phyloP scores from a whole-genome alignment of 176 grass and related monocot genomes.

The Oryza meyeriana region DNA sequence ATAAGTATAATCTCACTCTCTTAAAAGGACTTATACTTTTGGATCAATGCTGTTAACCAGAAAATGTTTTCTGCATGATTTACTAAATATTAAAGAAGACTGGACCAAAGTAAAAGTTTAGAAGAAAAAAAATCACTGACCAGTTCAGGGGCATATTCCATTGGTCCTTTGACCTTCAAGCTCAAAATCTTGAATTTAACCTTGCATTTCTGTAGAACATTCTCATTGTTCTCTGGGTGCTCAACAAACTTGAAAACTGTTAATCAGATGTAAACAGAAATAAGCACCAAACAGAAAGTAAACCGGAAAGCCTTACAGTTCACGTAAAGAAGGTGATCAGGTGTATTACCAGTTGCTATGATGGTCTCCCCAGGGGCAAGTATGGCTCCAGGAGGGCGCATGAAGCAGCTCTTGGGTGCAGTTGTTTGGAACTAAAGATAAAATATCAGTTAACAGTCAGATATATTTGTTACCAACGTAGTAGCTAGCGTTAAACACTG shows the following conservation, averaged over 20 bases:
- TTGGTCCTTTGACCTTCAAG: conserved; percentile 94
- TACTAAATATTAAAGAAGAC: conserved; percentile 19
- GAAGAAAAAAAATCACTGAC: conserved; percentile 35
- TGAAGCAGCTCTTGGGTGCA: conserved; percentile 95
- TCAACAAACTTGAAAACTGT: conserved; percentile 99
- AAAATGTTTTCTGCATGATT: conserved; percentile 6
- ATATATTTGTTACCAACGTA: conserved; percentile 20
- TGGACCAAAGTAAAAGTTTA: not conserved
- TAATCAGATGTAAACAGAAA: conserved; percentile 27
- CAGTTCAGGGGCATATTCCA: conserved; percentile 95
- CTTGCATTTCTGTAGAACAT: conserved; percentile 76
- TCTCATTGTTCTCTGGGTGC: conserved; percentile 95
- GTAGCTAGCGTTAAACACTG: conserved; percentile 10
- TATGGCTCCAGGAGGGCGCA: conserved; percentile 94
- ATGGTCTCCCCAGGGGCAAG: conserved; percentile 94
- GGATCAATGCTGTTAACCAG: not conserved
- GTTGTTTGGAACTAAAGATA: conserved; percentile 95
- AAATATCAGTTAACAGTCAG: conserved; percentile 36
- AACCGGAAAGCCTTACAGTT: conserved; percentile 1
- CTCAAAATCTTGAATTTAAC: conserved; percentile 99
- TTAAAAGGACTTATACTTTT: not conserved
- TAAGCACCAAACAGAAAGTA: conserved; percentile 23
- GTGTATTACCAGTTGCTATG: conserved; percentile 77
- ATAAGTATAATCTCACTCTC: not conserved
- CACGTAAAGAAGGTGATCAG: conserved; percentile 27